Percentiles rank a stretch among this genome's conserved stretches.
Conservation (phyloP, 305 asterid species). For the Rubia tinctorum region DNA sequence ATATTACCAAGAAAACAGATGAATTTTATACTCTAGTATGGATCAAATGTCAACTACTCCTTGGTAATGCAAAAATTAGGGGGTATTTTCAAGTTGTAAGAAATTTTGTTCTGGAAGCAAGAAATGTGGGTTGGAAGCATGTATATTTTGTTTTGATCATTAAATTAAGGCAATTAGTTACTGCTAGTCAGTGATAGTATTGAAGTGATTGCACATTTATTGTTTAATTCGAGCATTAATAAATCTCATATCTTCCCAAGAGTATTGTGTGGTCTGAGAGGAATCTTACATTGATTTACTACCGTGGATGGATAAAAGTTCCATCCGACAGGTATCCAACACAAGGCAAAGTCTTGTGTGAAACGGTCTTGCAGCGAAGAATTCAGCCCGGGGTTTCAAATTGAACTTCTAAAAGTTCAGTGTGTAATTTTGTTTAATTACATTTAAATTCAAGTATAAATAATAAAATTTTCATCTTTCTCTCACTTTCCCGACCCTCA, state of each 20-base stretch:
- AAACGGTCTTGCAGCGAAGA: too few species aligned
- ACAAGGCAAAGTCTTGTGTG: background rate
- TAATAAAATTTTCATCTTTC: too few species aligned
- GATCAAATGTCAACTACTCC: conserved; percentile 35
- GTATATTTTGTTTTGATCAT: background rate
- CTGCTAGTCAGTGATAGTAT: background rate
- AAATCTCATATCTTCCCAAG: conserved; percentile 22
- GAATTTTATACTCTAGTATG: background rate
- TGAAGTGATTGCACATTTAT: background rate
- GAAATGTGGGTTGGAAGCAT: conserved; percentile 7
- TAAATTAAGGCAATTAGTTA: background rate
- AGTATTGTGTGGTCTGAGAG: conserved; percentile 15
- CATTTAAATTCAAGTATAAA: too few species aligned
- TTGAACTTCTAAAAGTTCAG: too few species aligned
- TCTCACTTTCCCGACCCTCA: too few species aligned
- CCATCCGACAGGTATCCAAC: background rate
- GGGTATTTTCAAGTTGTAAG: background rate
- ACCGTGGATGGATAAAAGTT: background rate
- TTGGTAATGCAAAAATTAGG: conserved; percentile 14
- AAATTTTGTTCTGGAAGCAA: conserved; percentile 28
- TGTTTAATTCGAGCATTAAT: background rate
- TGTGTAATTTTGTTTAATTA: too few species aligned
- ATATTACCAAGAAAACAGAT: too few species aligned
- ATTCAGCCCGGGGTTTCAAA: too few species aligned
- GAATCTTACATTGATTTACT: conserved; percentile 24